Base-by-base conservation (phyloP, 2,329 filamentous ascomycete species). In the Monilinia laxa region DNA sequence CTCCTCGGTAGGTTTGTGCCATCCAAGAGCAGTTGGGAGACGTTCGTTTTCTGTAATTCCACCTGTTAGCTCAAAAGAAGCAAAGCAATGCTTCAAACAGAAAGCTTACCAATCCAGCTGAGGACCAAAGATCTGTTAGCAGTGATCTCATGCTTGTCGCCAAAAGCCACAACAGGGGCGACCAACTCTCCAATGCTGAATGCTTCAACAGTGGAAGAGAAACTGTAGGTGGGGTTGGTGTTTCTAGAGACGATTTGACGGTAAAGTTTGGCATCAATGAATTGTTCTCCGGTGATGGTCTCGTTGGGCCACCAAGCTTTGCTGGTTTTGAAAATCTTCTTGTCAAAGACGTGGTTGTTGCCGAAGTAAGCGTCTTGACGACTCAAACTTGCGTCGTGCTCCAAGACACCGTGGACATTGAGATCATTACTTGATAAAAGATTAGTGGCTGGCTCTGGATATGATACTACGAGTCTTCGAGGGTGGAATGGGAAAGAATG, bases 261-360 rank as follows among this genome's bases (percentile, higher is more conserved):
- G 53, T 35, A 49, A 6, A 64, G 11, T 31, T 64, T 64, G 6
- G 20, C n/a, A 28, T 64, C 28, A 18, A 55, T 18, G 2, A 64
- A n/a, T 14, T 57, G 53, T 18, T 42, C 20, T 9, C 9, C 53
- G 20, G 62, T 64, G 38, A 64, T 28, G 5, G n/a, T 47, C 2
- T 31, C 25, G 14, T 28, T 20, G 52, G 62, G 40, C 25, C 38
- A 64, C 40, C 49, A 64, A 3, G 10, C 42, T 38, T 64, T 64
- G 7, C 40, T 56, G n/a, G 40, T 49, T 14, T 57, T 35, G 52
- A 57, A 86, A 69, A 84, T 73, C 2, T 78, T 80, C 63, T 81
- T 75, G 74, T 86, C 84, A 77, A 86, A 86, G 65, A 80, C 66
- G 70, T 82, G 79, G 70, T 82, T 81, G 73, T 82, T 81, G 28